Conservation (phyloP, 768 basidiomycete genomes). For the Neoboletus subvelutipes region DNA sequence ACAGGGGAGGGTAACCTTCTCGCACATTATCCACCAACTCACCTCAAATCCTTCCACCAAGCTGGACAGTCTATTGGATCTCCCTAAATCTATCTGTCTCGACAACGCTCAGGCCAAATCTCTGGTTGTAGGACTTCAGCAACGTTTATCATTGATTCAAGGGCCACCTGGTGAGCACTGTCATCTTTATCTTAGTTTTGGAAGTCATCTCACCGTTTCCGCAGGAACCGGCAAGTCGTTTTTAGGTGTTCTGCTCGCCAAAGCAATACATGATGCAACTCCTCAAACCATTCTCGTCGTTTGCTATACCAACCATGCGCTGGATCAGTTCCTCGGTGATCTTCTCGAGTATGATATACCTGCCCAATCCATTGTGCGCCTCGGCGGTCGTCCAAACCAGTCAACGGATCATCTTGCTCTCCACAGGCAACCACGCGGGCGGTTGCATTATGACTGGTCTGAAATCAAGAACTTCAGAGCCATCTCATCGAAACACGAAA, state of each 20-base stretch:
- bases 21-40: conserved; percentile 25
- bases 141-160: conserved; percentile 61
- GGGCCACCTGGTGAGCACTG: conserved; percentile 59
- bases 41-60: conserved; percentile 35
- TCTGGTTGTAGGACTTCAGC: conserved; percentile 50
- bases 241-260: conserved; percentile 63
- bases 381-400: conserved; percentile 53
- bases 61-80: conserved; percentile 36
- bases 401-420: conserved; percentile 47
- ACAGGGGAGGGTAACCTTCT: background rate
- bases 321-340: conserved; percentile 65
- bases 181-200: too few relatives aligned
- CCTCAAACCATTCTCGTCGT: conserved; percentile 55
- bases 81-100: conserved; percentile 41
- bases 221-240: conserved; percentile 74
- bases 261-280: conserved; percentile 50
- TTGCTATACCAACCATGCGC: conserved; percentile 72
- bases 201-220: background rate
- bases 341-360: conserved; percentile 44
- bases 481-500: conserved; percentile 37
- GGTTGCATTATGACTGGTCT: background rate
- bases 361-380: conserved; percentile 46
- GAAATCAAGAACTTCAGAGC: conserved; percentile 15
- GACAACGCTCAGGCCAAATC: conserved; percentile 50
- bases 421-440: conserved; percentile 13